A percentile compares a stretch with the other conserved stretches of the same genome.
Evolutionary conservation across 73 alveolate species (phyloP).

Genomic region (Paramecium bursaria): DNA sequence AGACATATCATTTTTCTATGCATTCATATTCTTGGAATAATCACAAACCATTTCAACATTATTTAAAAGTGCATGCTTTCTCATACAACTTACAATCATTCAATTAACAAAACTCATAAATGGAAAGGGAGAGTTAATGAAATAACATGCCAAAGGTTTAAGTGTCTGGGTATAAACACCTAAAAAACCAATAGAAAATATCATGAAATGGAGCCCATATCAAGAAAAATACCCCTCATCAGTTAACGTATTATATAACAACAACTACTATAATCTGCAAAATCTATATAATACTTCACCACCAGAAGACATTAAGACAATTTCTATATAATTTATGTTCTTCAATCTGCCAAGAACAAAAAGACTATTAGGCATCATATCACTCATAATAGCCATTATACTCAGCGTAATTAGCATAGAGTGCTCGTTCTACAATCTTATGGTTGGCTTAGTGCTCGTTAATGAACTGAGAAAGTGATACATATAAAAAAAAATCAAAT

Average conservation of each 20-base stretch:
- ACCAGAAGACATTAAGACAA: constrained; percentile 47
- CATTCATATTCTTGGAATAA: constrained; percentile 37
- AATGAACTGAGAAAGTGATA: too few species aligned
- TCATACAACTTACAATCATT: constrained; percentile 4
- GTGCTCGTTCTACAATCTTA: too few species aligned
- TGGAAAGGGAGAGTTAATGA: constrained; percentile 26
- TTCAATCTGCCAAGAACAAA: constrained; percentile 18
- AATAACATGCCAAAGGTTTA: constrained; percentile 46
- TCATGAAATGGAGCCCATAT: constrained; percentile 1
- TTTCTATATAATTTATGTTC: constrained; percentile 26
- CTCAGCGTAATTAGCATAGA: too few species aligned
- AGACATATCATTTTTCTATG: constrained; percentile 49
- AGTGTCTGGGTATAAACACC: constrained; percentile 46
- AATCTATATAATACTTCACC: constrained; percentile 57
- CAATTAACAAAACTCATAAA: constrained; percentile 13
- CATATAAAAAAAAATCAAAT: too few species aligned
- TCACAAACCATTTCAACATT: background rate
- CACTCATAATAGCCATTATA: too few species aligned
- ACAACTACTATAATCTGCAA: constrained; percentile 23
- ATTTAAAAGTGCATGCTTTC: constrained; percentile 4
- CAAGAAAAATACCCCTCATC: constrained; percentile 55
- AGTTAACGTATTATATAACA: constrained; percentile 32
- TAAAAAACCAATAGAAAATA: constrained; percentile 10
- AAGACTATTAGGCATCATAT: constrained; percentile 15
- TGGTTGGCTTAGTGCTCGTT: too few species aligned